A percentile compares a stretch with the other conserved stretches of the same genome.
phyloP scores from a whole-genome alignment of 2,329 filamentous ascomycete genomes.

The Didymella keratinophila region DNA sequence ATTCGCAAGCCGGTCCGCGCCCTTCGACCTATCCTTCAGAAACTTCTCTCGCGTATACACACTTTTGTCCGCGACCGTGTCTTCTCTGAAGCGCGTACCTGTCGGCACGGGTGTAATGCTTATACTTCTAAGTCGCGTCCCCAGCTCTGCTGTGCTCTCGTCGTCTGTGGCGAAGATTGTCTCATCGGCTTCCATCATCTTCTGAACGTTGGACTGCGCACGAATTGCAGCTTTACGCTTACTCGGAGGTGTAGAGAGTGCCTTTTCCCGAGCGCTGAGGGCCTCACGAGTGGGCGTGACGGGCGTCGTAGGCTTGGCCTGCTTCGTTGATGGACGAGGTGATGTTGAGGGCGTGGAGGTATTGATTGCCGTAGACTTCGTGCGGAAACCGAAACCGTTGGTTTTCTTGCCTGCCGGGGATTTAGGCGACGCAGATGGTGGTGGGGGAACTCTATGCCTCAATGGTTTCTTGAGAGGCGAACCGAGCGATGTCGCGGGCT shows the following conservation, averaged over 20 bases:
- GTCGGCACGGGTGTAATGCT: slow-evolving; percentile 35
- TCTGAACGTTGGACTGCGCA: slow-evolving; percentile 1
- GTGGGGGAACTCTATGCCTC: not conserved
- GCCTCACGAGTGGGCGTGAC: not conserved
- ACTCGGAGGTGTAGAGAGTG: not conserved
- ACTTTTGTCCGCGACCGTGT: not conserved
- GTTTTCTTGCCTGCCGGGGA: slow-evolving; percentile 3
- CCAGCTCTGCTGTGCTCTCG: not conserved
- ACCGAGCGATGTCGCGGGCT: not conserved
- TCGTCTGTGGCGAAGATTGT: not conserved
- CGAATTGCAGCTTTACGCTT: slow-evolving; percentile 6
- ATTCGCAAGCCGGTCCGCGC: not conserved
- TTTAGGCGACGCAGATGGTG: not conserved
- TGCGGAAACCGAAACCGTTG: slow-evolving; percentile 20
- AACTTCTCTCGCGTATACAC: not conserved
- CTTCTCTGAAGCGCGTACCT: not conserved
- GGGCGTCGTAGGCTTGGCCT: not conserved
- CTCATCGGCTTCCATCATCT: slow-evolving; percentile 1
- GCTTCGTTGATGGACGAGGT: not conserved
- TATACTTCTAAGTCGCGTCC: slow-evolving; percentile 9
- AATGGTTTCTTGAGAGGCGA: not conserved
- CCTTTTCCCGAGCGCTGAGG: not conserved
- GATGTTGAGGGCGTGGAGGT: not conserved
- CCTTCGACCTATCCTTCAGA: not conserved
- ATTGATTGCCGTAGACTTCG: not conserved